Conservation (phyloP, 176 grass and related monocot genomes). For the Eragrostis curvula region DNA sequence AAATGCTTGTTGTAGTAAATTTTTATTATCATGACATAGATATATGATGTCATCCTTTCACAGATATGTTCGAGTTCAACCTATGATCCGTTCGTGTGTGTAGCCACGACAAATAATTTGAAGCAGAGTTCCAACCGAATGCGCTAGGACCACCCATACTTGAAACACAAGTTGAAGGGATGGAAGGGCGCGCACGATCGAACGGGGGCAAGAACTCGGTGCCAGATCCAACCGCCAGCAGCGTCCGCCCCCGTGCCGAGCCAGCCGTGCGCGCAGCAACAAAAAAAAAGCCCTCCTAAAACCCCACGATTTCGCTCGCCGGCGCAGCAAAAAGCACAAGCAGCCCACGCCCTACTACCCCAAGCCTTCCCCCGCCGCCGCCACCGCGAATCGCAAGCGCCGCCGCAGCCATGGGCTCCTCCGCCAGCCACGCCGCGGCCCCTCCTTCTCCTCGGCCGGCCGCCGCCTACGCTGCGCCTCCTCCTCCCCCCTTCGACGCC, state of each 20-base stretch:
- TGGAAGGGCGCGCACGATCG: background rate
- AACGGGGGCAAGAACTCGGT: background rate
- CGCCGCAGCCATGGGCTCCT: conserved; percentile 45
- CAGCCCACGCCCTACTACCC: background rate
- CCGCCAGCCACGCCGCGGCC: conserved; percentile 38
- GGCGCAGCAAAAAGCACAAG: conserved; percentile 30
- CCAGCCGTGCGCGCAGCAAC: background rate
- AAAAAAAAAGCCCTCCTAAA: conserved; percentile 59
- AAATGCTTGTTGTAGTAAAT: too few relatives aligned
- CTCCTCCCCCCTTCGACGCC: background rate
- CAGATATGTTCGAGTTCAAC: too few relatives aligned
- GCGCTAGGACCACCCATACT: background rate
- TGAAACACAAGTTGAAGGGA: background rate
- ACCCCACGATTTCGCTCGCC: conserved; percentile 30
- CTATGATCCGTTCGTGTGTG: too few relatives aligned
- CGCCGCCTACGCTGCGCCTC: conserved; percentile 3
- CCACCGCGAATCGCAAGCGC: conserved; percentile 9
- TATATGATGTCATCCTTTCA: too few relatives aligned
- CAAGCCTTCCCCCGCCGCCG: conserved; percentile 2
- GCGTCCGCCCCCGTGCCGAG: background rate
- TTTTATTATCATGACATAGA: too few relatives aligned
- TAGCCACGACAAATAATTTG: too few relatives aligned
- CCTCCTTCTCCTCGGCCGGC: conserved; percentile 7
- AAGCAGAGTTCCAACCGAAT: too few relatives aligned
- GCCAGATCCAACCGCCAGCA: background rate